phyloP scores from a whole-genome alignment of 176 grass and related monocot species.

The barley (Hordeum vulgare) region DNA sequence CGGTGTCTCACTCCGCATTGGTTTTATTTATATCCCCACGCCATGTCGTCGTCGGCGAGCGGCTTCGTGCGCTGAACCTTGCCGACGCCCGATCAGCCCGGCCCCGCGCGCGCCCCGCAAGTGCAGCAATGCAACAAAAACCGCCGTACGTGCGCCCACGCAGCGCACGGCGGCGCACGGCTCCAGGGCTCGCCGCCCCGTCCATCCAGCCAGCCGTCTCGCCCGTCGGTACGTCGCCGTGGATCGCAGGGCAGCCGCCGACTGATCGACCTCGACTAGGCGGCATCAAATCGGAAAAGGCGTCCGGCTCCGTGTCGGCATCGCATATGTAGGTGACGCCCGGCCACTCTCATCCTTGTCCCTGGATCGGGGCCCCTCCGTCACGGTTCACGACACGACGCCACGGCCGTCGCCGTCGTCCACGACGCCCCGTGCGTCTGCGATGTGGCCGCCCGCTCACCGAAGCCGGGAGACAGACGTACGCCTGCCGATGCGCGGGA shows the following conservation, averaged over 20 bases:
- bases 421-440: neutral
- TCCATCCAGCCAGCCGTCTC: neutral
- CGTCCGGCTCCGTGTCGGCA: neutral
- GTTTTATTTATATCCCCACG: no score
- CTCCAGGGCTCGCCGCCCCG: neutral
- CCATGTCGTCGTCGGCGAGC: neutral
- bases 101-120: neutral
- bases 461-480: neutral
- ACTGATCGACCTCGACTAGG: neutral
- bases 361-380: no score
- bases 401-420: no score
- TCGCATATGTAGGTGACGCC: neutral
- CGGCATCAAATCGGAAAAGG: constrained; percentile 17
- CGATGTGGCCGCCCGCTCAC: neutral
- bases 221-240: neutral
- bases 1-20: neutral
- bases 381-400: no score
- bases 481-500: no score
- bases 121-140: neutral
- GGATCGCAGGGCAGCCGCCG: neutral
- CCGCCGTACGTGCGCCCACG: neutral
- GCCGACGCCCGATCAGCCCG: neutral
- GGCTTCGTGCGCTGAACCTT: neutral
- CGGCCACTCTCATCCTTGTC: no score
- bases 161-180: neutral